Base-by-base conservation (phyloP, 1,139 yeast genomes). In the Zygoascus hellenicus region DNA sequence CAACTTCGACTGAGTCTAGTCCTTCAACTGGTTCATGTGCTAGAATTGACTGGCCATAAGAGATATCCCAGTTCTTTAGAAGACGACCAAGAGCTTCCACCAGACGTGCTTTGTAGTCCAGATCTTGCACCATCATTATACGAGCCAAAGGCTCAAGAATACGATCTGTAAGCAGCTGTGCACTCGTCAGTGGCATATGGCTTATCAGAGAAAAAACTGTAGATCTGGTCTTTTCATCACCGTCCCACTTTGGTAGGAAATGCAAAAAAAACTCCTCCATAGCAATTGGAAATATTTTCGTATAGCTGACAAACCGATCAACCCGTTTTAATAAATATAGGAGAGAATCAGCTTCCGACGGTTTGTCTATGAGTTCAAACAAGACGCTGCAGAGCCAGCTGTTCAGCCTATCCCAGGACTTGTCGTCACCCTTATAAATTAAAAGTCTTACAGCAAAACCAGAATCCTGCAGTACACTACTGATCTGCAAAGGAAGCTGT, bases 401-500 rank as follows among this genome's bases (percentile, higher is more conserved):
- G 43, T 61, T 57, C 6, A 61, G 48, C 22, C 63, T 45, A 16
- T 52, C 55, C 63, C 63, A 61, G 1, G 51, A 51, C 9, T 39
- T 16, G 14, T 49, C 51, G 16, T 50, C 48, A 2, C 53, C 57
- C 45, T 51, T 54, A 38, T 59, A 59, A 28, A 54, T 42, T 14
- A 61, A 35, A 10, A 61, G 50, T 17, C 55, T 47, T 1, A 54
- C 46, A 9, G 58, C 50, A 50, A 55, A 50, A 3, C 58, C 59
- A 2, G 52, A 47, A 7, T 50, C 53, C 13, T 52, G 52, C 11
- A 61, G 48, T 1, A 55, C 57, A 9, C 57, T 52, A 6, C 57
- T 58, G 48, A 61, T 51, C 43, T 58, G 63, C 38, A 48, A 38
- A 3, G 65, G 64, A 39, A 61, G 53, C 42, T 55, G 42, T 22